Base-by-base conservation (phyloP, 2,329 filamentous ascomycete species). In the Nectriaceae sp. region DNA sequence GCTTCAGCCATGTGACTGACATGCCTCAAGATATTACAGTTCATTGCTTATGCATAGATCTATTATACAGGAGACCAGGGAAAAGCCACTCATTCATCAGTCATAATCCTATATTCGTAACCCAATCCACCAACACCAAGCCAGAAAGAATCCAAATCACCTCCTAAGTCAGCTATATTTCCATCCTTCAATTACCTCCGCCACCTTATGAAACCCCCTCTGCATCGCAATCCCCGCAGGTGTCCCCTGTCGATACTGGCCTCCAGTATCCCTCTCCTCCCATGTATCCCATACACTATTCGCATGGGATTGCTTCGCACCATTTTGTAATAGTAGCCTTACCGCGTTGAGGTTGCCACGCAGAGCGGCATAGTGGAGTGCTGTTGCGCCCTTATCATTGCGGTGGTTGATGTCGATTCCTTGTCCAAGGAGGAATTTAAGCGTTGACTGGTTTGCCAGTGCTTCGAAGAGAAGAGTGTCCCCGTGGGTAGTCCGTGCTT, bases 221-320 rank as follows among this genome's bases (percentile, higher is more conserved):
- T 63, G 60, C 50, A 60, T 58, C 16, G 60, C 60, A 49, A 63
- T 57, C 6, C 57, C 60, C 40, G 60, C 60, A n/a, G 60, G 60
- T 8, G 60, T 63, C 16, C 60, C 60, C 24, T 63, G 60, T 42
- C 60, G 55, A 48, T 63, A 63, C 10, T 50, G 51, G 40, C 47
- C 48, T 38, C 53, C 54, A 11, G 51, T 53, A 40, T 63, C 60
- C 33, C 60, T 59, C 41, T 63, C 58, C 45, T 63, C 60, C 60
- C 60, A 60, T 5, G 45, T 53, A 54, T 63, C 60, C 55, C 61
- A 63, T 29, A 63, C 60, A 11, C 60, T 60, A 40, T 57, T 63
- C 36, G 60, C 60, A 40, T 61, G 59, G 36, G 53, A 58, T 22
- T 63, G 60, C 18, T 55, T 57, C 20, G 60, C 60, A 19, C 60